Percentiles rank a stretch among this genome's conserved stretches.
These are phyloP conservation scores for Xylaria hypoxylon DNA, from an alignment of 2,329 filamentous ascomycete species.

Conservation along the genomic window DNA sequence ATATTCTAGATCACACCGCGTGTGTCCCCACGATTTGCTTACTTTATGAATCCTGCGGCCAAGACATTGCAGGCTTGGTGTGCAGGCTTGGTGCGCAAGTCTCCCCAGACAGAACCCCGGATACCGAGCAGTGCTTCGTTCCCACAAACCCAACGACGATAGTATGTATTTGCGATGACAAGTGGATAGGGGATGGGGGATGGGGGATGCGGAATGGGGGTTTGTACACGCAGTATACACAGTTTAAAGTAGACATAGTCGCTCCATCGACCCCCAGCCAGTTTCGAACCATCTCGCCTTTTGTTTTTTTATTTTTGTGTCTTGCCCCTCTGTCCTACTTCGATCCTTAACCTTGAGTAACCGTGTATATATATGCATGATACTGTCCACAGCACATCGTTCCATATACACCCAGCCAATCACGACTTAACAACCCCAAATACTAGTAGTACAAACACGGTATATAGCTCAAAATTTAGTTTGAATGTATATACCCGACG, in stretches of 20 bases:
- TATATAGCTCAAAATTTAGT: constrained; percentile 19
- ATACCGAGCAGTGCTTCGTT: constrained; percentile 14
- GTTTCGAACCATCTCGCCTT: constrained; percentile 9
- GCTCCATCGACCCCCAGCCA: constrained; percentile 19
- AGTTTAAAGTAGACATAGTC: constrained; percentile 26
- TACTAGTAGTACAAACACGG: constrained; percentile 16
- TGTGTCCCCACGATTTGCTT: constrained; percentile 33
- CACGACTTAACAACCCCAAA: constrained; percentile 5
- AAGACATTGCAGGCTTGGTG: constrained; percentile 17
- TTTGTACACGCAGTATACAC: constrained; percentile 21
- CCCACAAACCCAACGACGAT: constrained; percentile 19
- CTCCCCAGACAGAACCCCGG: constrained; percentile 13
- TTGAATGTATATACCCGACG: constrained; percentile 39
- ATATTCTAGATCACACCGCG: constrained; percentile 33
- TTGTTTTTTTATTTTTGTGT: constrained; percentile 2
- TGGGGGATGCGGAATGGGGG: neutral
- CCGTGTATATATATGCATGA: constrained; percentile 13
- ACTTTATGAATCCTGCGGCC: constrained; percentile 19
- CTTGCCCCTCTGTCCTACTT: constrained; percentile 4
- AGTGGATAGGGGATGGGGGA: constrained; percentile 9
- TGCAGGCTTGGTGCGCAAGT: constrained; percentile 6
- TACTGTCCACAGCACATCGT: constrained; percentile 16
- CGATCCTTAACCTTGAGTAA: constrained; percentile 5
- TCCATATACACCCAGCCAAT: constrained; percentile 25
- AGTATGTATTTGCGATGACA: constrained; percentile 25